Conservation (phyloP, 2,329 filamentous ascomycete genomes). For the Alternaria sp. region DNA sequence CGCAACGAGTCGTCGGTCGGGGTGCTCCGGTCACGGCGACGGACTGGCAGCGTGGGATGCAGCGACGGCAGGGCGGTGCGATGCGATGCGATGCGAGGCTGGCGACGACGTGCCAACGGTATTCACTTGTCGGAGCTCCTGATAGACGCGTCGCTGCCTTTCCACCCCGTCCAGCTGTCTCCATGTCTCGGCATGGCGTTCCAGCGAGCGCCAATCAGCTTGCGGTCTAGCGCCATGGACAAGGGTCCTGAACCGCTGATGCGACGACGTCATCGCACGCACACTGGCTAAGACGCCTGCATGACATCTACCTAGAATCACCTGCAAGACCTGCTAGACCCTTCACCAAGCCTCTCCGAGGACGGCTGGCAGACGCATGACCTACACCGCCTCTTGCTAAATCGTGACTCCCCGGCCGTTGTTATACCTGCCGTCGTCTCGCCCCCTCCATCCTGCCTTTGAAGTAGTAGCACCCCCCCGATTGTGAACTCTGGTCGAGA, state of each 20-base stretch:
- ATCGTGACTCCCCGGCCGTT: conserved; percentile 3
- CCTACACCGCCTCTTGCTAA: conserved; percentile 25
- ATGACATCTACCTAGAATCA: conserved; percentile 25
- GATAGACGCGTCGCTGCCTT: conserved; percentile 8
- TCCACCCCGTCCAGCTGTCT: conserved; percentile 2
- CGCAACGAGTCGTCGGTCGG: conserved; percentile 14
- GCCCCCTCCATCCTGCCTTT: neutral
- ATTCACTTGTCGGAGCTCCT: neutral
- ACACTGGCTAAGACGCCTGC: conserved; percentile 15
- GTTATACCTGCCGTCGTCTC: neutral
- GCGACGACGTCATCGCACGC: conserved; percentile 23
- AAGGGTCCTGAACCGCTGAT: conserved; percentile 10
- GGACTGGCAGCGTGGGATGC: neutral
- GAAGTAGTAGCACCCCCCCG: neutral
- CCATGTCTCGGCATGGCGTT: conserved; percentile 9
- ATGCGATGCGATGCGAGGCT: neutral
- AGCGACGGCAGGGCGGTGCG: neutral
- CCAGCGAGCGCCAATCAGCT: conserved; percentile 13
- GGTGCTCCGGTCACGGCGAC: conserved; percentile 4
- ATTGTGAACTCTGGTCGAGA: neutral
- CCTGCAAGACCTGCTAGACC: conserved; percentile 16
- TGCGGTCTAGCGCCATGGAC: conserved; percentile 15
- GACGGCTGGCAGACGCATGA: conserved; percentile 19
- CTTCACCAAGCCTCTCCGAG: conserved; percentile 13
- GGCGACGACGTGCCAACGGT: neutral